A percentile compares a stretch with the other conserved stretches of the same genome.
Conservation (phyloP, 192 early-diverging fungal species). For the Obelidium mucronatum region DNA sequence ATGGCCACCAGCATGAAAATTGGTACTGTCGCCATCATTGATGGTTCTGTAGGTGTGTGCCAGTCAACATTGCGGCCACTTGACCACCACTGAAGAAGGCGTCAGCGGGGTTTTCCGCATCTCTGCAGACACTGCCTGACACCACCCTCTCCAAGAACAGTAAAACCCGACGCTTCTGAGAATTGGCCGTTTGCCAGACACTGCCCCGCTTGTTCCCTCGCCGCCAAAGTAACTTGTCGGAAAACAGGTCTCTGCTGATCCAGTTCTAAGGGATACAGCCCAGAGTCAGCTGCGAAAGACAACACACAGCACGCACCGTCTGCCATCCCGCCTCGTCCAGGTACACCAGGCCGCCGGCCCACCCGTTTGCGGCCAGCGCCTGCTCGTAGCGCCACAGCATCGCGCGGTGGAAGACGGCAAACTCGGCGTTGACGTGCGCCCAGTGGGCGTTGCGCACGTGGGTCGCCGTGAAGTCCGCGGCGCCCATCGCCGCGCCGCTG, state of each 20-base stretch:
- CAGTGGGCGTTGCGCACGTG: slow-evolving; percentile 10
- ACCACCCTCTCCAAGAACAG: slow-evolving; percentile 8
- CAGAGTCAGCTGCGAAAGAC: background rate
- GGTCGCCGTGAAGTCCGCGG: slow-evolving; percentile 16
- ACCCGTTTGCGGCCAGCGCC: slow-evolving; percentile 18
- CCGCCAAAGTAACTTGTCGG: slow-evolving; percentile 9
- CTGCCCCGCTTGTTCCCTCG: background rate
- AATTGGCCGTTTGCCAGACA: slow-evolving; percentile 5
- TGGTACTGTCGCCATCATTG: background rate
- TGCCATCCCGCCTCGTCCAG: slow-evolving; percentile 4
- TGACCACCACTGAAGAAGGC: background rate
- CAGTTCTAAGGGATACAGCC: background rate
- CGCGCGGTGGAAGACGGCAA: slow-evolving; percentile 21
- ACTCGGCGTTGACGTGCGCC: slow-evolving; percentile 24
- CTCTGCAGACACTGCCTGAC: background rate
- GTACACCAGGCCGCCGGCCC: slow-evolving; percentile 7
- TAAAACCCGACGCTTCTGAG: background rate
- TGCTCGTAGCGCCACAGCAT: slow-evolving; percentile 19
- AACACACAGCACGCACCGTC: background rate
- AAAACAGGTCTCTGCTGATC: background rate
- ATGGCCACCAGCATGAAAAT: slow-evolving; percentile 27
- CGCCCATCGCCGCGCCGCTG: slow-evolving; percentile 1
- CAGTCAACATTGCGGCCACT: background rate
- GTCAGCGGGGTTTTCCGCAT: slow-evolving; percentile 1
- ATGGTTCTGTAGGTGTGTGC: slow-evolving; percentile 3